phyloP scores from a whole-genome alignment of 192 early-diverging fungal species.

The Chytriomyces hyalinus region DNA sequence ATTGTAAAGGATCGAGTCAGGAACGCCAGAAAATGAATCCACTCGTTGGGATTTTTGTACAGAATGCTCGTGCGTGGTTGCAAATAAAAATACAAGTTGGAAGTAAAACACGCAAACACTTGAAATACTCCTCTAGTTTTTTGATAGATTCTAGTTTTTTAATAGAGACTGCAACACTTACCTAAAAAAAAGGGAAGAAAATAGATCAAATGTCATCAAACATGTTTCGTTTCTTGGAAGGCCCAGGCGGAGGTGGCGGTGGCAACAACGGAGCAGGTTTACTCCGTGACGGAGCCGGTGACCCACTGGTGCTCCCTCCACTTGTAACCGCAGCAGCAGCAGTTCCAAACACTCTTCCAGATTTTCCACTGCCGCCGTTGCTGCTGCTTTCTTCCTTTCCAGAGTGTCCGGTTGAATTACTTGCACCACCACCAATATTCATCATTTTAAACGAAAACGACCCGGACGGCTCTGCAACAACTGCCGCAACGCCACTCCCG shows the following conservation, averaged over 20 bases:
- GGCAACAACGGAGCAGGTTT: not conserved
- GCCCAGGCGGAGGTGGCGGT: not conserved
- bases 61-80: not conserved
- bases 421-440: not conserved
- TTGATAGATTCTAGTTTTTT: too few relatives aligned
- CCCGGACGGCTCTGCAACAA: not conserved
- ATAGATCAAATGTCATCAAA: slow-evolving; percentile 23
- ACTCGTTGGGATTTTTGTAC: not conserved
- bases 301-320: not conserved
- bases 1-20: not conserved
- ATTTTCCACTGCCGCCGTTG: not conserved
- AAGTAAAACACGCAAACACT: not conserved
- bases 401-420: not conserved
- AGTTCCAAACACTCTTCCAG: not conserved
- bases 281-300: not conserved
- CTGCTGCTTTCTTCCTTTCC: not conserved
- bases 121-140: not conserved
- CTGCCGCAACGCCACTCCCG: not conserved
- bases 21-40: not conserved
- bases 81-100: not conserved
- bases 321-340: not conserved
- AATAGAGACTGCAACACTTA: not conserved
- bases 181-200: not conserved
- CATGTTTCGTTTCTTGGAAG: slow-evolving; percentile 25
- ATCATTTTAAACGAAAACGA: not conserved